Conservation (phyloP, 2,329 filamentous ascomycete species). For the Aspergillus tamarii region DNA sequence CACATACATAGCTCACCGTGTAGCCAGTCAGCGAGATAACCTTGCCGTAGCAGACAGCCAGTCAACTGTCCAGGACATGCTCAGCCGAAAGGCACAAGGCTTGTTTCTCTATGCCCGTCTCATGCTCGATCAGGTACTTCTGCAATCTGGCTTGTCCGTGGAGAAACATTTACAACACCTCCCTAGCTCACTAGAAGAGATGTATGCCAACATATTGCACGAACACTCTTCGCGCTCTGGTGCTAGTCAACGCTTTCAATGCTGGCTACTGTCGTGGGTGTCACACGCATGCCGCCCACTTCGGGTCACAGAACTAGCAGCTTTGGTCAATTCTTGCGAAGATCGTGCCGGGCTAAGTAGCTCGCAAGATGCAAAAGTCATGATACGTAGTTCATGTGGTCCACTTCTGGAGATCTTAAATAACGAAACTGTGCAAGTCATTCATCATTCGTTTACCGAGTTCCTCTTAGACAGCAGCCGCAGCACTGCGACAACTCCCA, state of each 20-base stretch:
- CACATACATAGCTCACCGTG: background rate
- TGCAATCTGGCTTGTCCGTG: conserved; percentile 23
- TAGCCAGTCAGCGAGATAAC: background rate
- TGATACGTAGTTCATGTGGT: conserved; percentile 44
- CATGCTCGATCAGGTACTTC: conserved; percentile 18
- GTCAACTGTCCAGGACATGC: background rate
- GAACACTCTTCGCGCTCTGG: conserved; percentile 41
- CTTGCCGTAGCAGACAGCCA: background rate
- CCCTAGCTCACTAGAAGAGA: conserved; percentile 41
- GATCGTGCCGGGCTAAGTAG: background rate
- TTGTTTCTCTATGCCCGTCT: background rate
- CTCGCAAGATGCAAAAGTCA: conserved; percentile 33
- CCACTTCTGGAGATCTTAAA: conserved; percentile 50
- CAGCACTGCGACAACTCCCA: background rate
- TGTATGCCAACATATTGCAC: conserved; percentile 44
- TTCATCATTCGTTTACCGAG: conserved; percentile 56
- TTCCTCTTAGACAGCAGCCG: conserved; percentile 38
- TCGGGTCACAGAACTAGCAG: conserved; percentile 47
- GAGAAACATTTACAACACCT: conserved; percentile 34
- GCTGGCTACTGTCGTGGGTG: conserved; percentile 45
- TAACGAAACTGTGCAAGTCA: conserved; percentile 49
- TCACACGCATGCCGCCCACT: conserved; percentile 48
- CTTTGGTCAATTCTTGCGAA: conserved; percentile 18
- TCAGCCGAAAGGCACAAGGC: background rate
- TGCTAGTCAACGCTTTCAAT: conserved; percentile 36